Conservation (phyloP, 1,284 basidiomycete species). For the Sporisorium reilianum region DNA sequence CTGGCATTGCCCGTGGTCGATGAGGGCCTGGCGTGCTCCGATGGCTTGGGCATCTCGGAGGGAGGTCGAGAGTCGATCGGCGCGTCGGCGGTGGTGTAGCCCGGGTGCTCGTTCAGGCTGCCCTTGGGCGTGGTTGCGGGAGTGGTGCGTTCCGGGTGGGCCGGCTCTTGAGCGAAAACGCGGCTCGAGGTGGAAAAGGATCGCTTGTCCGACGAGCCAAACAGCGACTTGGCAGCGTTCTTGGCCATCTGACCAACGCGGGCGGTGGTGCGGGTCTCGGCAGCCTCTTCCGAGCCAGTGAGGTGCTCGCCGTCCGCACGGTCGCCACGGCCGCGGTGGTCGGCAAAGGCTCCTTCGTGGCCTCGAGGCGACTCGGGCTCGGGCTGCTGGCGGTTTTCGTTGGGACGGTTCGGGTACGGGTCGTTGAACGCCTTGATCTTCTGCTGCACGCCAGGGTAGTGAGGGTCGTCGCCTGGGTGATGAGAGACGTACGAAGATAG, state of each 20-base stretch:
- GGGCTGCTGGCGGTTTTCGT: slow-evolving; percentile 10
- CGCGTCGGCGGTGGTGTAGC: slow-evolving; percentile 51
- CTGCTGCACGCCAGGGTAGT: slow-evolving; percentile 41
- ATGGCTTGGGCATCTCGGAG: slow-evolving; percentile 40
- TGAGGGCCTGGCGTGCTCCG: slow-evolving; percentile 17
- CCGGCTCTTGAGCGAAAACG: slow-evolving; percentile 17
- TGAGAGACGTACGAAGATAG: not conserved
- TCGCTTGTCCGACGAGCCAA: slow-evolving; percentile 29
- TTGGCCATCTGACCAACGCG: slow-evolving; percentile 34
- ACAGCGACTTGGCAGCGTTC: slow-evolving; percentile 34
- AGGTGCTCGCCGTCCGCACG: slow-evolving; percentile 28
- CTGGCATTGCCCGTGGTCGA: slow-evolving; percentile 29
- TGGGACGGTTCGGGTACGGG: slow-evolving; percentile 37
- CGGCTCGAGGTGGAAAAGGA: slow-evolving; percentile 32
- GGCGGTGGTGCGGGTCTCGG: slow-evolving; percentile 29
- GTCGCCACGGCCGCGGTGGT: slow-evolving; percentile 44
- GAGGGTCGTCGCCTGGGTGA: slow-evolving; percentile 35
- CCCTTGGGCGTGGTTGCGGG: slow-evolving; percentile 29
- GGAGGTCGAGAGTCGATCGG: slow-evolving; percentile 48
- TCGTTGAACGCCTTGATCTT: slow-evolving; percentile 36
- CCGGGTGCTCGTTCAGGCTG: slow-evolving; percentile 35
- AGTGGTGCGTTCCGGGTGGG: slow-evolving; percentile 17
- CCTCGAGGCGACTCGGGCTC: slow-evolving; percentile 45
- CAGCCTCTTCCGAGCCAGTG: slow-evolving; percentile 38
- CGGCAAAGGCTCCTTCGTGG: slow-evolving; percentile 45